These are phyloP conservation scores for Dendrobium catenatum DNA, from an alignment of 106 monocot species.

Conservation along the genomic window DNA sequence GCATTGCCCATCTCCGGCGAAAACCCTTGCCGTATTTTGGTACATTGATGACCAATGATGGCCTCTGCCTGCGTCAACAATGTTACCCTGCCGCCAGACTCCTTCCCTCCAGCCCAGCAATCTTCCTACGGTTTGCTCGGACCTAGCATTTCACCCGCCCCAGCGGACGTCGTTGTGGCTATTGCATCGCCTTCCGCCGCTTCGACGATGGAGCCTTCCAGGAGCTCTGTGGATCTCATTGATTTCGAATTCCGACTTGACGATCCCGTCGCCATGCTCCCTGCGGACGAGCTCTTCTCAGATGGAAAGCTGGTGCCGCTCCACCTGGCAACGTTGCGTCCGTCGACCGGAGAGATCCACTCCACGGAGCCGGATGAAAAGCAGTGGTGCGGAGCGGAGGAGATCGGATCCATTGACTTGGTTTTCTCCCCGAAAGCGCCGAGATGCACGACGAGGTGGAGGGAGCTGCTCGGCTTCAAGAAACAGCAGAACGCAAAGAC, in stretches of 20 bases:
- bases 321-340: slow-evolving; percentile 12
- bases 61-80: slow-evolving; percentile 43
- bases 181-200: not conserved
- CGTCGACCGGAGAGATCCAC: slow-evolving; percentile 5
- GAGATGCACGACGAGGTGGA: slow-evolving; percentile 76
- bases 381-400: slow-evolving; percentile 2
- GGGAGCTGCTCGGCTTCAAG: slow-evolving; percentile 58
- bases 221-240: slow-evolving; percentile 16
- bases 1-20: not conserved
- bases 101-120: slow-evolving; percentile 18
- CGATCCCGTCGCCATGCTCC: slow-evolving; percentile 51
- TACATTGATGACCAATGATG: slow-evolving; percentile 7
- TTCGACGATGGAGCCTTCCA: not conserved
- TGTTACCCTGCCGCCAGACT: slow-evolving; percentile 8
- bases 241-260: slow-evolving; percentile 82
- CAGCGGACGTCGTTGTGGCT: not conserved
- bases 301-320: slow-evolving; percentile 88
- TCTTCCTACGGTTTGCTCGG: slow-evolving; percentile 32
- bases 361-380: not conserved
- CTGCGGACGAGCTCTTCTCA: slow-evolving; percentile 86
- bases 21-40: not conserved
- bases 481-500: slow-evolving; percentile 19
- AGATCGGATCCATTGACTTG: slow-evolving; percentile 19
- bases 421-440: slow-evolving; percentile 74
- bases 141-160: slow-evolving; percentile 35